Conservation (phyloP, 2,329 filamentous ascomycete genomes). For the Diplodia scrobiculata region DNA sequence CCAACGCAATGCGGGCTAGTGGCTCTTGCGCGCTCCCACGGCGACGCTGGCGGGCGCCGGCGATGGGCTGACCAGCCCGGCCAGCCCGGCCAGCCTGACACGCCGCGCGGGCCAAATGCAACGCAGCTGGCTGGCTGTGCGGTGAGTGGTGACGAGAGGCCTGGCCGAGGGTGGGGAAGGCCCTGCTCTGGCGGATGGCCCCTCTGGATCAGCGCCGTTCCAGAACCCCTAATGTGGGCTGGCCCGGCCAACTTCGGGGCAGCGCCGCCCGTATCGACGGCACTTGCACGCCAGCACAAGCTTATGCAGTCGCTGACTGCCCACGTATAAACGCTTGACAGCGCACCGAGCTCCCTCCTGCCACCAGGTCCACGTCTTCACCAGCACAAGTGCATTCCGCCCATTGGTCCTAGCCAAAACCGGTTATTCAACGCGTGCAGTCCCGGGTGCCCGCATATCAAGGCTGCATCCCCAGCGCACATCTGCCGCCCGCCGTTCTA, state of each 20-base stretch:
- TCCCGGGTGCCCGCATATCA: conserved; percentile 29
- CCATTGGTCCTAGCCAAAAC: conserved; percentile 29
- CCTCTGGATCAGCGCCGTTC: conserved; percentile 17
- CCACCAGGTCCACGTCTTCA: conserved; percentile 15
- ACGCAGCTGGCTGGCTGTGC: conserved; percentile 6
- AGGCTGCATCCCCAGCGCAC: conserved; percentile 27
- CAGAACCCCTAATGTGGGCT: conserved; percentile 21
- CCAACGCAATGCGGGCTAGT: conserved; percentile 18
- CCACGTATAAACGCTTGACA: conserved; percentile 45
- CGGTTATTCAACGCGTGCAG: conserved; percentile 25
- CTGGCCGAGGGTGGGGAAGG: neutral
- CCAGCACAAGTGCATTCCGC: conserved; percentile 6
- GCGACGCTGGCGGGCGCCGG: conserved; percentile 15
- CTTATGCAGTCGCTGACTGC: conserved; percentile 26
- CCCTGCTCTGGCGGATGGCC: neutral
- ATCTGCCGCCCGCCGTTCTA: conserved; percentile 23
- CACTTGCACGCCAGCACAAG: conserved; percentile 17
- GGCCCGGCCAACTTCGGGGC: conserved; percentile 9
- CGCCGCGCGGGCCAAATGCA: conserved; percentile 11
- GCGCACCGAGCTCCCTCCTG: conserved; percentile 39
- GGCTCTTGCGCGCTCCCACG: conserved; percentile 7
- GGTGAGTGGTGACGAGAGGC: conserved; percentile 1
- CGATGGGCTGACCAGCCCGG: conserved; percentile 8
- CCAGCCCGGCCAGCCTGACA: conserved; percentile 14
- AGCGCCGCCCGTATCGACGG: conserved; percentile 13